Evolutionary conservation across 2,329 filamentous ascomycete species (phyloP), one percentile per base, ranked within the genome.

Genomic region (Alternaria gaisen): DNA sequence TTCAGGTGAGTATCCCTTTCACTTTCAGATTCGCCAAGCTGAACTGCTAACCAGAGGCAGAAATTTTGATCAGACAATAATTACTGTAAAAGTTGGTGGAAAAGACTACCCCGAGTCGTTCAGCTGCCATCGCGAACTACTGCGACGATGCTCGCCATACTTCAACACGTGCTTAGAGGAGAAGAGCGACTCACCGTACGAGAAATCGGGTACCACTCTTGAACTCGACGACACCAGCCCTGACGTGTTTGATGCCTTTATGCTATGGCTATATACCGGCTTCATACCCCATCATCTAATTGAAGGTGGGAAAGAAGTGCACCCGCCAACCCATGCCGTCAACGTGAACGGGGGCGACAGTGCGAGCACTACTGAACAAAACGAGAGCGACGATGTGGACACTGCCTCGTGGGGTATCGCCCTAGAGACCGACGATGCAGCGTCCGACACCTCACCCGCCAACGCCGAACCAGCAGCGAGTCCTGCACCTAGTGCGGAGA

Each of bases 171-270:
- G 66, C 57, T 62, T 77, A 12, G 69, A 72, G 38, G 68, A 76
- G 50, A 68, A 74, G 53, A 64, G 65, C 44, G 60, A 60, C 5
- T 77, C 75, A n/a, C 75, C 75, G 0, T 77, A 77, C 63, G 74
- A 72, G 42, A 73, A 59, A 40, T 66, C 66, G 24, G 70, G 65
- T 6, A 53, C 70, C 5, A 67, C 63, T 14, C 62, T 77, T 12
- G 75, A 77, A 52, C 70, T 77, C 8, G 69, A 75, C 9, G 73
- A 77, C 34, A 74, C 72, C 4, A 72, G 64, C 46, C 72, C 75
- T n/a, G 75, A 77, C 54, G 74, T 77, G n/a, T 77, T 77, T 47
- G 75, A 77, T 59, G 71, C 73, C 8, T 77, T 77, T 56, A 75
- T 77, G 74, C 65, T 77, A 55, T 77, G 75, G 75, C 60, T 77